phyloP scores from a whole-genome alignment of 2,329 filamentous ascomycete genomes.

The Ophiocordyceps robertsii region DNA sequence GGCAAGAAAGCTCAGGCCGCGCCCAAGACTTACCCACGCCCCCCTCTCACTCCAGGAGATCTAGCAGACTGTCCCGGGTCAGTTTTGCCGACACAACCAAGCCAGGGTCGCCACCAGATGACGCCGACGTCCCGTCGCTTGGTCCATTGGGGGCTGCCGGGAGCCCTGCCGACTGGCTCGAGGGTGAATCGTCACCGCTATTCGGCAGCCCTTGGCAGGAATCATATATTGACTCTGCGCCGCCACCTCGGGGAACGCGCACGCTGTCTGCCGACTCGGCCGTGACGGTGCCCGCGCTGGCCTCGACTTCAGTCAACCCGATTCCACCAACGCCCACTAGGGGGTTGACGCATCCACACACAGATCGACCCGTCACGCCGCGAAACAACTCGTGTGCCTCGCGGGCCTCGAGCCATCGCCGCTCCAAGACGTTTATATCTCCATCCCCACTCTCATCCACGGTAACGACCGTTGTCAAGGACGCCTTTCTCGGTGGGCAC shows the following conservation, averaged over 20 bases:
- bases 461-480: constrained; percentile 42
- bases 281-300: constrained; percentile 10
- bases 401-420: constrained; percentile 16
- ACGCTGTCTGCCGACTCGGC: constrained; percentile 23
- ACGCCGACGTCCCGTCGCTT: constrained; percentile 21
- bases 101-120: constrained; percentile 20
- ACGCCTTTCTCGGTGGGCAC: constrained; percentile 35
- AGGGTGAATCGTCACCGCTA: constrained; percentile 23
- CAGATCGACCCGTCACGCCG: constrained; percentile 14
- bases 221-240: constrained; percentile 15
- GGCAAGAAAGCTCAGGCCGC: constrained; percentile 27
- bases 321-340: constrained; percentile 18
- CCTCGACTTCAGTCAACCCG: constrained; percentile 13
- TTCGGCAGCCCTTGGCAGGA: constrained; percentile 31
- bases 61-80: constrained; percentile 32
- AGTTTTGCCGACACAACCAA: constrained; percentile 28
- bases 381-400: constrained; percentile 13
- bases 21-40: constrained; percentile 9
- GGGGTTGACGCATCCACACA: constrained; percentile 12
- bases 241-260: constrained; percentile 20
- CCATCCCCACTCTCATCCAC: constrained; percentile 47
- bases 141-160: constrained; percentile 17
- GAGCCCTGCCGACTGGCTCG: constrained; percentile 17
- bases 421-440: constrained; percentile 37
- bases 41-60: constrained; percentile 27